Percentiles rank a stretch among this genome's conserved stretches.
Conservation (phyloP, 805 yeast genomes). For the Jamesozyma gamospora region DNA sequence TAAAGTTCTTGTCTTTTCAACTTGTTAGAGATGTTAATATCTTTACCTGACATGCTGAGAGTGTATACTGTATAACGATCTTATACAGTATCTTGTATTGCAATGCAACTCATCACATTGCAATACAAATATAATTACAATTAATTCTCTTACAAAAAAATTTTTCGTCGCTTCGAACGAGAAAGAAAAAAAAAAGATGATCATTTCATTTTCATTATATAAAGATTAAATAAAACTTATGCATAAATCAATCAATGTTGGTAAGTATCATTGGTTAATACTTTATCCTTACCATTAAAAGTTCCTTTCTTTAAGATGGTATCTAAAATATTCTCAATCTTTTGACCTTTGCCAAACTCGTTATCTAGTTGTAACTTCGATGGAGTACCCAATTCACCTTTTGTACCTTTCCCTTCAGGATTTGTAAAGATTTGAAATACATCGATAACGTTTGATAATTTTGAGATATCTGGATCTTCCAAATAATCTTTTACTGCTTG, state of each 20-base stretch:
- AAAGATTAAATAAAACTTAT: too few species aligned
- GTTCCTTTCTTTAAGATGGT: constrained; percentile 52
- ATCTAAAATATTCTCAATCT: constrained; percentile 47
- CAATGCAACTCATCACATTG: too few species aligned
- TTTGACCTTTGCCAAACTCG: constrained; percentile 54
- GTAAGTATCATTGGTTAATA: background rate
- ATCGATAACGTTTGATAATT: constrained; percentile 48
- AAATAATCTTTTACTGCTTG: constrained; percentile 36
- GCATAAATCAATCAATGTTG: too few species aligned
- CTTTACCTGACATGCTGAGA: constrained; percentile 30
- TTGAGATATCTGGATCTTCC: constrained; percentile 38
- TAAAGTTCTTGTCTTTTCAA: constrained; percentile 69
- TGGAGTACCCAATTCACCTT: constrained; percentile 64
- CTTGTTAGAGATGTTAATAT: constrained; percentile 57
- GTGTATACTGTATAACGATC: too few species aligned
- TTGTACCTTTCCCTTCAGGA: constrained; percentile 52
- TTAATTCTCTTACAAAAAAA: too few species aligned
- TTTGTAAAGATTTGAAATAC: constrained; percentile 56
- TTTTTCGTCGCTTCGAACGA: too few species aligned
- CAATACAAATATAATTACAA: too few species aligned
- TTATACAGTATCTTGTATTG: too few species aligned
- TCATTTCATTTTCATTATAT: too few species aligned
- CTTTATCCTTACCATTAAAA: constrained; percentile 27
- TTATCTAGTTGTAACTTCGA: constrained; percentile 51
- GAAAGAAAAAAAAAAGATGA: too few species aligned